Base-by-base conservation (phyloP, 257 asterid genomes). In the Rubia yunnanensis region DNA sequence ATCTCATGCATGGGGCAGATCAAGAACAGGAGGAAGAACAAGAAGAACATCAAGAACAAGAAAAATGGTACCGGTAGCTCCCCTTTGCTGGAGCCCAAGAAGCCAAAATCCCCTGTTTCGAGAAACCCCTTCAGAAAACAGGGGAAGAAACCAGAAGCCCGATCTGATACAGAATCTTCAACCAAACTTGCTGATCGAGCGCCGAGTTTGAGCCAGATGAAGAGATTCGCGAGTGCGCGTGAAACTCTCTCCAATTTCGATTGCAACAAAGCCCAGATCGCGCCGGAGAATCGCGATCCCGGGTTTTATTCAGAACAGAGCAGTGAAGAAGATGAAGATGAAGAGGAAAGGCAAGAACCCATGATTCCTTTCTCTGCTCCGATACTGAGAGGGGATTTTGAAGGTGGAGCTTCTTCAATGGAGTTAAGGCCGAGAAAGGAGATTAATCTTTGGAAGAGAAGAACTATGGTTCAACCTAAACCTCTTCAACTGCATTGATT, bases 361-460 rank as follows among this genome's bases (percentile, higher is more conserved):
- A 69, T 41, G 2, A 77, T 87, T 60, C 84, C 90, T 6, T 80
- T 84, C 76, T 78, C 92, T 35, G 95, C 85, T 63, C 89, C 87
- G 54, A 73, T 83, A 4, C 8, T 65, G 71, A 24, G 34, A 41
- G 74, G 70, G 7, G 30, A 20, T 10, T 14, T 2, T 17, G 72
- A 72, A 10, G 69, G 24, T 39, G 69, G 26, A n/a, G 49, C 71
- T 34, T 53, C 49, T 35, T 20, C 57, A n/a, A 63, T 57, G 63
- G 67, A 26, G 4, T 74, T 84, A 86, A 86, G 86, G 84, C 92
- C 94, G 69, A 91, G 80, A 74, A 88, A 83, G 71, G 96, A 91
- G 76, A 83, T 91, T 57, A 91, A 91, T 82, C 65, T 91, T 72
- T 88, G 98, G 98, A 86, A 82, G 39, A 85, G 96, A 67, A 82